Conservation (phyloP, 2,329 filamentous ascomycete species). For the Exophiala xenobiotica region DNA sequence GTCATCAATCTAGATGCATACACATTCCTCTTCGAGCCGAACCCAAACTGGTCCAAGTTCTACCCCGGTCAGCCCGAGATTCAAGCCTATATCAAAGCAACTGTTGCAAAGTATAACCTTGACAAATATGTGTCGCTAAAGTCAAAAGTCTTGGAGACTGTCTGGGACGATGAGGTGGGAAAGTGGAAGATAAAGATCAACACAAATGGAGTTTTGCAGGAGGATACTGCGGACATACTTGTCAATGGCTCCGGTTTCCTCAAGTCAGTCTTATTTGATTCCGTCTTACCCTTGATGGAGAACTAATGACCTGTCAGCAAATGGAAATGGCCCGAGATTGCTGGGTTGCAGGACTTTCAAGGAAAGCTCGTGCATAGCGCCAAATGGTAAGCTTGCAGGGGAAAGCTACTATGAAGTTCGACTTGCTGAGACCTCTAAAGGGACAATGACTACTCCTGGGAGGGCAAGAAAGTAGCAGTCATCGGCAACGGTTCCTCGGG, state of each 20-base stretch:
- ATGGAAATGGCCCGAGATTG: conserved; percentile 32
- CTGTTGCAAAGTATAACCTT: conserved; percentile 37
- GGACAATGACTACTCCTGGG: conserved; percentile 45
- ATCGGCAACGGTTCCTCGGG: conserved; percentile 45
- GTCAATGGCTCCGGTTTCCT: conserved; percentile 34
- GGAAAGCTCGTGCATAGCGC: conserved; percentile 37
- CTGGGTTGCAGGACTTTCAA: conserved; percentile 32
- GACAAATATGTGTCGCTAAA: conserved; percentile 43
- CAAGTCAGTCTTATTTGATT: too few species aligned
- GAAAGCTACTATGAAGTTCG: too few species aligned
- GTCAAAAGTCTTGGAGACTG: conserved; percentile 35
- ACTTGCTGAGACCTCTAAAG: too few species aligned
- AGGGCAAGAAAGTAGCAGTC: conserved; percentile 42
- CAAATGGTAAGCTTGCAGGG: too few species aligned
- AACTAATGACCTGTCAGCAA: too few species aligned
- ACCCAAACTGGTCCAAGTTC: conserved; percentile 43
- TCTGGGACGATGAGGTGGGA: conserved; percentile 18
- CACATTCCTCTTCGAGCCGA: conserved; percentile 37
- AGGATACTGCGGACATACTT: conserved; percentile 36
- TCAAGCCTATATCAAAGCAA: conserved; percentile 41
- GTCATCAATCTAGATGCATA: too few species aligned
- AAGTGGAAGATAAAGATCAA: conserved; percentile 29
- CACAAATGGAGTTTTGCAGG: conserved; percentile 26
- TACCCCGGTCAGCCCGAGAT: conserved; percentile 43
- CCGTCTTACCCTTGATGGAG: too few species aligned